phyloP scores from a whole-genome alignment of 306 rosid species.

The Quercus alba region DNA sequence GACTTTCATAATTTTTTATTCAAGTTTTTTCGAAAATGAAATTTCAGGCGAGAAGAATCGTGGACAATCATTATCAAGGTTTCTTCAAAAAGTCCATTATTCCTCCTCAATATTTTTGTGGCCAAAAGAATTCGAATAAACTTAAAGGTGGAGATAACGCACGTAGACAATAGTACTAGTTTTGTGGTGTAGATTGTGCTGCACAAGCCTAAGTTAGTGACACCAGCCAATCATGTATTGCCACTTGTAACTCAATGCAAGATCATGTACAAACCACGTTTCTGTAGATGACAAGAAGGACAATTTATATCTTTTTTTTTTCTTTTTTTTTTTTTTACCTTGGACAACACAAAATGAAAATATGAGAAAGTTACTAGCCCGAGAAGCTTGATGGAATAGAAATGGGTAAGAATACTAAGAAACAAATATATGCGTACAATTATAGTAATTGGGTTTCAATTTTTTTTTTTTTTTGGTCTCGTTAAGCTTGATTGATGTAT shows the following conservation, averaged over 20 bases:
- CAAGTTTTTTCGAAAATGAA: neutral
- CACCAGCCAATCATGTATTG: neutral
- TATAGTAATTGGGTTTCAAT: no score
- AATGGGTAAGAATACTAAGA: no score
- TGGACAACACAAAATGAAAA: no score
- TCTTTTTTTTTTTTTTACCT: neutral
- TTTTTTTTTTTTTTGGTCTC: no score
- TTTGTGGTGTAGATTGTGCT: slow-evolving; percentile 25
- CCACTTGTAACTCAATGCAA: slow-evolving; percentile 21
- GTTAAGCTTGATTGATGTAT: fast-evolving
- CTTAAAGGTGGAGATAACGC: slow-evolving; percentile 16
- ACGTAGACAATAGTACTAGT: neutral
- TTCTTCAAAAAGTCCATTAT: neutral
- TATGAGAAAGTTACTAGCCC: no score
- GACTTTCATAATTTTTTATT: no score
- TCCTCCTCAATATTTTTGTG: slow-evolving; percentile 6
- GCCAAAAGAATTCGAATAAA: slow-evolving; percentile 2
- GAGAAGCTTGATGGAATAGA: no score
- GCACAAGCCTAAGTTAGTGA: neutral
- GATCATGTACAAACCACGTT: slow-evolving; percentile 21
- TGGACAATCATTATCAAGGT: neutral
- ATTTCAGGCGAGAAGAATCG: neutral
- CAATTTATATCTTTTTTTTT: no score
- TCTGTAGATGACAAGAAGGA: neutral
- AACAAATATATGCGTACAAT: no score